A percentile compares a stretch with the other conserved stretches of the same genome.
These are phyloP conservation scores for Typha latifolia DNA, from an alignment of 176 grass and related monocot species.

Conservation along the genomic window DNA sequence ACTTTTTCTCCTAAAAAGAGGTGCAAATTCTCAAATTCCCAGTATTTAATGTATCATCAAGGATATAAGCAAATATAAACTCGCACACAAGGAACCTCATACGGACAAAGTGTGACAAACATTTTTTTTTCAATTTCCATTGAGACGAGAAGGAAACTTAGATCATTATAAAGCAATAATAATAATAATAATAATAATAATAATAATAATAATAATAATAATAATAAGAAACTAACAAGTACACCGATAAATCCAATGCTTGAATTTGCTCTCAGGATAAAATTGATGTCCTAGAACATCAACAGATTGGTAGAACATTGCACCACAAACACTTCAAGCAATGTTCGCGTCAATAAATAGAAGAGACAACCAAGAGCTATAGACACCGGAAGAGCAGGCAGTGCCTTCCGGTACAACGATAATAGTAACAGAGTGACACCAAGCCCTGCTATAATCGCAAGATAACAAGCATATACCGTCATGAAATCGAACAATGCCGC, in stretches of 20 bases:
- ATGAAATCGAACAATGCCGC: constrained; percentile 88
- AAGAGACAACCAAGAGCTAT: constrained; percentile 62
- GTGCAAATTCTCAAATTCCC: not conserved
- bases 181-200: not conserved
- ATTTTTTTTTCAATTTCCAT: not conserved
- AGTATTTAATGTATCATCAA: not conserved
- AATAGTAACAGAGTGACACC: constrained; percentile 44
- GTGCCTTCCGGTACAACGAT: constrained; percentile 40
- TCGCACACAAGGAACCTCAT: not conserved
- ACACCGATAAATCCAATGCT: not conserved
- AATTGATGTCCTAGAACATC: constrained; percentile 58
- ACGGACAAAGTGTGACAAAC: not conserved
- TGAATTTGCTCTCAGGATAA: not conserved
- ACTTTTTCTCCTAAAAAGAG: not conserved
- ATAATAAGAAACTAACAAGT: not conserved
- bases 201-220: not conserved
- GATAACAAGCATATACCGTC: constrained; percentile 74
- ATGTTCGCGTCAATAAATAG: constrained; percentile 73
- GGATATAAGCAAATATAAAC: not conserved
- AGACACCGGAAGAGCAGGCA: constrained; percentile 51
- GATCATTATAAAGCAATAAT: not conserved
- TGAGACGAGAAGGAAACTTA: not conserved
- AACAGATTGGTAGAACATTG: constrained; percentile 70
- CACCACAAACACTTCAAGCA: constrained; percentile 46
- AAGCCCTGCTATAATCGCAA: constrained; percentile 64